Evolutionary conservation across 129 eudicot genomes (phyloP).

Genomic region (Escallonia rubra): DNA sequence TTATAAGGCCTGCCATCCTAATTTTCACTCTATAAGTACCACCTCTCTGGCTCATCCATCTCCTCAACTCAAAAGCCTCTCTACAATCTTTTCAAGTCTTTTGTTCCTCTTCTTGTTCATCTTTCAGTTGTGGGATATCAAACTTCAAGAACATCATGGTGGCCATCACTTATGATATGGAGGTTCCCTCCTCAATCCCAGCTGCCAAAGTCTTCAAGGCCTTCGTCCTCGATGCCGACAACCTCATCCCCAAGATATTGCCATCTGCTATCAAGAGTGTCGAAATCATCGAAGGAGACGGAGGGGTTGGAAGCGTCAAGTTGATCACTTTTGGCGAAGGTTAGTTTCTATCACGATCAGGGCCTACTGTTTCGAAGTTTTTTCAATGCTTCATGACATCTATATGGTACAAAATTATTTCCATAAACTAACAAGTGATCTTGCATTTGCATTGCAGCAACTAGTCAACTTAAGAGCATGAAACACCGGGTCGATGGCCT

Average conservation of each 20-base stretch:
- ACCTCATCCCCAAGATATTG: constrained; percentile 6
- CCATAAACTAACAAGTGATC: too few species aligned
- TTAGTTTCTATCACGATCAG: background rate
- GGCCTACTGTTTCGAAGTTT: too few species aligned
- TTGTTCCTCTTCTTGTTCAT: too few species aligned
- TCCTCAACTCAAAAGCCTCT: too few species aligned
- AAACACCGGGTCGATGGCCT: constrained; percentile 5
- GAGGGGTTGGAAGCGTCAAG: constrained; percentile 16
- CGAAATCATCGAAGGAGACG: constrained; percentile 11
- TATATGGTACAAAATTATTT: too few species aligned
- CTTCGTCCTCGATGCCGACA: constrained; percentile 12
- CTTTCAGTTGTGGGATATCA: too few species aligned
- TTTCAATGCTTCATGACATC: too few species aligned
- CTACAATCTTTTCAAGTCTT: too few species aligned
- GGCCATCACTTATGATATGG: background rate
- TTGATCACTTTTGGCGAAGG: constrained; percentile 17
- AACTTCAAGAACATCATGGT: background rate
- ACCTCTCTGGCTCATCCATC: too few species aligned
- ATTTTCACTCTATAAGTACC: too few species aligned
- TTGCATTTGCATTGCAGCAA: too few species aligned
- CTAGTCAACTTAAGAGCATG: background rate
- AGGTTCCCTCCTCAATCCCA: background rate
- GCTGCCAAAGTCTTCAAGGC: constrained; percentile 3
- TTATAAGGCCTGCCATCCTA: too few species aligned
- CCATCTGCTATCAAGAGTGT: constrained; percentile 15